phyloP scores from a whole-genome alignment of 1,139 yeast species.

The Lizanozyma gosingica region DNA sequence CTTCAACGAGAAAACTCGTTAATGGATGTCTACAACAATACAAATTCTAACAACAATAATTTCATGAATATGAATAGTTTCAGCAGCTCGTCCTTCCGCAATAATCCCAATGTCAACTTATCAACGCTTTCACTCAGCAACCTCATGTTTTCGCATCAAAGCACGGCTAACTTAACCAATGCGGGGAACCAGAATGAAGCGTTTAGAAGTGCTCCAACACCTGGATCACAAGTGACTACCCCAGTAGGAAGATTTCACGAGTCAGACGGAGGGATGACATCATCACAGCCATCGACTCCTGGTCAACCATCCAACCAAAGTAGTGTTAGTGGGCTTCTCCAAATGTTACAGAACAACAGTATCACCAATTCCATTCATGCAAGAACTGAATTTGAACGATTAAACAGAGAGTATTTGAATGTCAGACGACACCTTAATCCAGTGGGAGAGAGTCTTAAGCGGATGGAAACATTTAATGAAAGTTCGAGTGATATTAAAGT shows the following conservation, averaged over 20 bases:
- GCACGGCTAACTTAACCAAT: conserved; percentile 12
- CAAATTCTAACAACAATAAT: conserved; percentile 11
- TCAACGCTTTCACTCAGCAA: conserved; percentile 37
- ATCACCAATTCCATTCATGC: conserved; percentile 48
- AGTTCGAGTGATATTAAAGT: conserved; percentile 15
- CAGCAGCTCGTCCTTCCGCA: background rate
- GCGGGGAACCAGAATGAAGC: background rate
- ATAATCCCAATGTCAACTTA: conserved; percentile 12
- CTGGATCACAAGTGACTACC: conserved; percentile 4
- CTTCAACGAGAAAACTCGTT: conserved; percentile 69
- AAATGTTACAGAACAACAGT: conserved; percentile 22
- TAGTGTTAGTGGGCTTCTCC: conserved; percentile 24
- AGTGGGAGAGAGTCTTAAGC: conserved; percentile 48
- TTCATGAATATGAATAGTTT: background rate
- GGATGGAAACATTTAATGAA: conserved; percentile 23
- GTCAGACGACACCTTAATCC: conserved; percentile 67
- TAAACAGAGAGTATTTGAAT: conserved; percentile 64
- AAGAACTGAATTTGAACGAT: conserved; percentile 67
- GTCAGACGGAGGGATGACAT: conserved; percentile 1
- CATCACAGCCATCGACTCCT: conserved; percentile 3
- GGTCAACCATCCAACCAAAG: conserved; percentile 7
- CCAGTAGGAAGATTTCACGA: conserved; percentile 3
- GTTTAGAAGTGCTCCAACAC: conserved; percentile 1
- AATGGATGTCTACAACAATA: conserved; percentile 42
- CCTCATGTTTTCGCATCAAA: conserved; percentile 37